These are phyloP conservation scores for Fraxinus anomala DNA, from an alignment of 257 asterid species.

Conservation along the genomic window DNA sequence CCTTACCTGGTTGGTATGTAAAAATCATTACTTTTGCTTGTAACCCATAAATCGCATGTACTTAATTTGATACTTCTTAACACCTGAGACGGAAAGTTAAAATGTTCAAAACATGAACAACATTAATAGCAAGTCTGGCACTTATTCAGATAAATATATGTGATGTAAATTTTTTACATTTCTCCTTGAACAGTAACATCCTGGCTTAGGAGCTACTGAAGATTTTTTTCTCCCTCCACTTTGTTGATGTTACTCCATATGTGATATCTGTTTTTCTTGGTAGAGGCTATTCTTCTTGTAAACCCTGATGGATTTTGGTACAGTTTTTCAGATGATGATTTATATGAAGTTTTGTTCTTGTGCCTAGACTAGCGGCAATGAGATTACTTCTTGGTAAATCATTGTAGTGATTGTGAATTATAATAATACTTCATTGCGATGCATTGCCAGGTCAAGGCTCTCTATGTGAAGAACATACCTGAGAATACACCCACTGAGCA, in stretches of 20 bases:
- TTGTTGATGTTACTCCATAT: neutral
- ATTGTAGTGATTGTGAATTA: conserved; percentile 13
- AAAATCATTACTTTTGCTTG: neutral
- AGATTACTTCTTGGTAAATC: neutral
- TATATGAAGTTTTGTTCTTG: neutral
- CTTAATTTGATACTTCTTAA: neutral
- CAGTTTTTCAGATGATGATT: neutral
- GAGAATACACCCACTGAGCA: conserved; percentile 78
- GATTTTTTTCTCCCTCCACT: neutral
- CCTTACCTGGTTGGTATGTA: neutral
- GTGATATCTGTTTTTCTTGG: neutral
- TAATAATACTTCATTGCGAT: conserved; percentile 15
- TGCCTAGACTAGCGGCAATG: neutral
- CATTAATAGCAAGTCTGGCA: neutral
- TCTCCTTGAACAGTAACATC: neutral
- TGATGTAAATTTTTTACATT: neutral
- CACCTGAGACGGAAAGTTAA: neutral
- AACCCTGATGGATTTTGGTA: neutral
- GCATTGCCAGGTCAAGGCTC: conserved; percentile 85
- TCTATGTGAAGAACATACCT: conserved; percentile 89
- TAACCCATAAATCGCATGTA: neutral
- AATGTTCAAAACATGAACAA: neutral
- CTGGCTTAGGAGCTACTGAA: neutral
- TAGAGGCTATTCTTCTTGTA: neutral
- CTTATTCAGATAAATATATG: neutral